Evolutionary conservation across 177 flowering plant species (phyloP), one percentile per base, ranked within the genome.

Genomic region (Tripterygium wilfordii): DNA sequence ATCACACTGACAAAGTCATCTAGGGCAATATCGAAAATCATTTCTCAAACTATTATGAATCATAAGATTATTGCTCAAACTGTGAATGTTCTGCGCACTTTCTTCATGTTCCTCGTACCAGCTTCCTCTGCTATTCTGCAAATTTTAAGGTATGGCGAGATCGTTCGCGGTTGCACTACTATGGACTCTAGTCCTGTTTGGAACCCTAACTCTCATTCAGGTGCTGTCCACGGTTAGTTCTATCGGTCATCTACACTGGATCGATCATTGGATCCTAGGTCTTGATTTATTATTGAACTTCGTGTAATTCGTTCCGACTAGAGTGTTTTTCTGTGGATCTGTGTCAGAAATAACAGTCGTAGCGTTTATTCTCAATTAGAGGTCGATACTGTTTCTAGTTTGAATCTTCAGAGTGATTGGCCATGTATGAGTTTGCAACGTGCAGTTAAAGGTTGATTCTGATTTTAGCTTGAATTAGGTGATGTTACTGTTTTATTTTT

Each of bases 41-140:
- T 15, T n/a, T 4, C n/a, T n/a, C 38, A 17, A n/a, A 15, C 3
- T 36, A 6, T 8, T n/a, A 15, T 36, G 18, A 36, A n/a, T 4
- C 2, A 17, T 36, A 27, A 21, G 16, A 9, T 10, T 40, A 46
- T 22, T 30, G 51, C 58, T 84, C 61, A 87, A 39, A 84, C 92
- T 24, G 87, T 63, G 37, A 69, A 75, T 53, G 82, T 84, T 74
- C 59, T 87, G 58, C 77, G 70, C 58, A 84, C 88, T 67, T 80
- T 82, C 72, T 78, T 82, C 68, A 76, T 74, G 48, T 51, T 79
- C 51, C 85, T 70, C 18, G 49, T 66, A 16, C 86, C 84, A 38
- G 69, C 82, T 28, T 66, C 83, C 54, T 80, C 94, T 2, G 72
- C 75, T 42, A 84, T 84, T 75, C 96, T 87, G 83, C 42, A 51